Evolutionary conservation across 805 yeast species (phyloP), one percentile per base, ranked within the genome.

Genomic region (Cyberlindnera mississippiensis): DNA sequence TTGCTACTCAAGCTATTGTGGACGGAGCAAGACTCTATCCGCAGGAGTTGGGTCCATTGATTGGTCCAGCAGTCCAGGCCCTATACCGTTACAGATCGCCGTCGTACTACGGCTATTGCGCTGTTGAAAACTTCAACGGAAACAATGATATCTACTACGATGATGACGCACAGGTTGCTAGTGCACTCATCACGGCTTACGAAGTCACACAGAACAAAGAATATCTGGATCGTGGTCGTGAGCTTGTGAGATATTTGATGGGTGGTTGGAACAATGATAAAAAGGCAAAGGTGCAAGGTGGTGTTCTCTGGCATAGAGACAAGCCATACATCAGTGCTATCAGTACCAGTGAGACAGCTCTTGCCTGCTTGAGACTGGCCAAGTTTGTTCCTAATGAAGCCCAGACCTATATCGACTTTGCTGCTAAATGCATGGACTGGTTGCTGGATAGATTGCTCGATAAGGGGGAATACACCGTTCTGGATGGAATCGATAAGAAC

Each of bases 111-210:
- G 87, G 82, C 4, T 83, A 72, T 61, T 75, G 83, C 32, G 88
- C 87, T 1, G 80, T 82, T 4, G 80, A 76, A 54, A 73, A 79
- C 53, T 67, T 67, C 39, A 72, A 73, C 17, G 80, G 74, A 35
- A 82, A 81, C 58, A 64, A 64, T 38, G 88, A 82, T 57, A 76
- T 82, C 31, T 81, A 82, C 59, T 78, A 78, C 48, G 88, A 82
- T 54, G 90, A 82, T 54, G 84, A 82, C 56, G 90, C 89, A 3
- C 90, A 82, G 57, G 77, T 82, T 12, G 82, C 84, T 13, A 68
- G 79, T 51, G 82, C 81, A 3, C 66, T 80, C 50, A 63, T 83
- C 43, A 72, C 79, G 3, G 85, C 85, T 2, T 82, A 77, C 54
- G 88, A 81, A 53, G 85, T 78, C 18, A 80, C 87, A 1, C 75